Conservation (phyloP, 345 rosid genomes). For the Rhodomyrtus tomentosa region DNA sequence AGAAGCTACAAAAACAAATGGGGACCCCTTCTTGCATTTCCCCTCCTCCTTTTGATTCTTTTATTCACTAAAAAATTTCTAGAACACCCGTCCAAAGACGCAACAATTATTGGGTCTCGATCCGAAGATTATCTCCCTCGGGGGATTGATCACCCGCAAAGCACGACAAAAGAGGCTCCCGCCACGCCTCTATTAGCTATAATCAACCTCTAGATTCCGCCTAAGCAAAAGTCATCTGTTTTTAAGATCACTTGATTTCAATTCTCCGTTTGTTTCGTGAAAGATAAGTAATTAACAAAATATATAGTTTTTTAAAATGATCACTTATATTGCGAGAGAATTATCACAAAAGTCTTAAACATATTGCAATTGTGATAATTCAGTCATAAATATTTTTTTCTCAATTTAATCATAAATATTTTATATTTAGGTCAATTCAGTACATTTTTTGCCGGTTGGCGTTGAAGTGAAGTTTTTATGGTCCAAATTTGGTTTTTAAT, state of each 20-base stretch:
- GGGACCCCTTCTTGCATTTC: background rate
- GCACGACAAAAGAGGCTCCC: background rate
- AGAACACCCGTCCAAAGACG: background rate
- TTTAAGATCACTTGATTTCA: background rate
- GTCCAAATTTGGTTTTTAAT: too few relatives aligned
- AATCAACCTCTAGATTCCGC: background rate
- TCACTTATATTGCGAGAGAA: too few relatives aligned
- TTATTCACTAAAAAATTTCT: background rate
- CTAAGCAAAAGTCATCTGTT: background rate
- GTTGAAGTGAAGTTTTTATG: too few relatives aligned
- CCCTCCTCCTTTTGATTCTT: background rate
- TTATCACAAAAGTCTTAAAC: too few relatives aligned
- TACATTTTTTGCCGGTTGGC: too few relatives aligned
- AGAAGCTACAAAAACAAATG: background rate
- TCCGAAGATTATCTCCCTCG: background rate
- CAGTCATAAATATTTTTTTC: too few relatives aligned
- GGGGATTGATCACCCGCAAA: background rate
- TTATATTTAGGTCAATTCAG: too few relatives aligned
- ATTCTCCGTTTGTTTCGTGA: too few relatives aligned
- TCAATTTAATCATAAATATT: too few relatives aligned
- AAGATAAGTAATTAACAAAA: too few relatives aligned
- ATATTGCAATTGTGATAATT: too few relatives aligned
- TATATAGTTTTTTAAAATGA: too few relatives aligned
- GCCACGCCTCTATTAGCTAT: background rate
- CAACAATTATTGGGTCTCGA: background rate